Conservation (phyloP, 371 early-diverging fungal genomes). For the Mortierella sp. region DNA sequence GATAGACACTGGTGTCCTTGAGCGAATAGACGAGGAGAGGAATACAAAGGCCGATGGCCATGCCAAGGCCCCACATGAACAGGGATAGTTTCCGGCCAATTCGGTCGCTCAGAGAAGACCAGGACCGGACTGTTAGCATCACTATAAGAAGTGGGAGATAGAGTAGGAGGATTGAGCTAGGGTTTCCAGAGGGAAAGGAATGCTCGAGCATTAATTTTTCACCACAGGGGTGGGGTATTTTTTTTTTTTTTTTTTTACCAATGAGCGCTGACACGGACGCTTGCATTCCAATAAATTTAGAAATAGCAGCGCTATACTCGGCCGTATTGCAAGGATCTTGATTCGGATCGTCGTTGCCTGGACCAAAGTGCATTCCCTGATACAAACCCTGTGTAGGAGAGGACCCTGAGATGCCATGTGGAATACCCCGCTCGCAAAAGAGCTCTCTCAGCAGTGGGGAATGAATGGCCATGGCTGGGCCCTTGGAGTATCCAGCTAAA, state of each 20-base stretch:
- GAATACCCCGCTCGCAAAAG: constrained; percentile 46
- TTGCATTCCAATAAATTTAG: constrained; percentile 30
- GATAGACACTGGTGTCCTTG: constrained; percentile 19
- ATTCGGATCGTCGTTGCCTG: neutral
- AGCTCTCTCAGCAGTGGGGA: constrained; percentile 18
- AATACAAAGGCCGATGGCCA: neutral
- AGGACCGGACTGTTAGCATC: constrained; percentile 28
- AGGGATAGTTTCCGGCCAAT: constrained; percentile 26
- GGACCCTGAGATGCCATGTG: constrained; percentile 9
- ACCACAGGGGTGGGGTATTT: neutral
- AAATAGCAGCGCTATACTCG: constrained; percentile 40
- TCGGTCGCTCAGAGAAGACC: constrained; percentile 28
- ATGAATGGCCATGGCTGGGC: constrained; percentile 5
- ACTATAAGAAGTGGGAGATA: constrained; percentile 1
- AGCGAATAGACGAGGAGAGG: constrained; percentile 15
- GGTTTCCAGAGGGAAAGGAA: neutral
- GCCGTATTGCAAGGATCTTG: constrained; percentile 25
- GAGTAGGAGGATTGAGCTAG: neutral
- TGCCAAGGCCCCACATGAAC: constrained; percentile 11
- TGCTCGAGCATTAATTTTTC: neutral
- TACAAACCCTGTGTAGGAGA: neutral
- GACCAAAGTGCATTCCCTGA: neutral
- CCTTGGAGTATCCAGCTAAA: constrained; percentile 11
- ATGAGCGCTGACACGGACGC: constrained; percentile 3
- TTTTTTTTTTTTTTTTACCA: too few relatives aligned